phyloP scores from a whole-genome alignment of 176 grass and related monocot genomes.

The Avena sativa region DNA sequence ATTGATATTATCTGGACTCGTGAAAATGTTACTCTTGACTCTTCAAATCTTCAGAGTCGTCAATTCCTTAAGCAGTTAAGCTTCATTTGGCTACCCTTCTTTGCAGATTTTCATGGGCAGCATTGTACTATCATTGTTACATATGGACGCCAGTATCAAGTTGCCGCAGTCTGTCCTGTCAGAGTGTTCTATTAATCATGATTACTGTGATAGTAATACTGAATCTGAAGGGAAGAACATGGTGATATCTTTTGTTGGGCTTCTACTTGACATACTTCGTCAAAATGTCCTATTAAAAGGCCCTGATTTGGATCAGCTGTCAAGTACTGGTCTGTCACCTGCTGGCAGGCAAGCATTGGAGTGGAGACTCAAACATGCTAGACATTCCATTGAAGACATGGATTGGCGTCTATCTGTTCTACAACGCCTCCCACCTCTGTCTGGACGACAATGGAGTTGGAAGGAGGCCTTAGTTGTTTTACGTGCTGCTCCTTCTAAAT shows the following conservation, averaged over 20 bases:
- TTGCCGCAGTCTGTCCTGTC: conserved; percentile 43
- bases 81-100: conserved; percentile 25
- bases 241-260: conserved; percentile 71
- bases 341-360: conserved; percentile 71
- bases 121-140: conserved; percentile 79
- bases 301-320: conserved; percentile 56
- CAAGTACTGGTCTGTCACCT: conserved; percentile 58
- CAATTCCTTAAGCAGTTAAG: conserved; percentile 3
- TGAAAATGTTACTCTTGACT: conserved; percentile 19
- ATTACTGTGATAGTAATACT: conserved; percentile 44
- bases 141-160: conserved; percentile 71
- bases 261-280: conserved; percentile 75
- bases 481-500: conserved; percentile 88
- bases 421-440: conserved; percentile 73
- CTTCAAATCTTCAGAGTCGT: conserved; percentile 6
- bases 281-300: conserved; percentile 58
- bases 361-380: conserved; percentile 84
- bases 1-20: not conserved
- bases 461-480: conserved; percentile 96
- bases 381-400: conserved; percentile 76
- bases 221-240: conserved; percentile 61
- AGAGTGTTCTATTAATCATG: conserved; percentile 42
- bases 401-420: conserved; percentile 92
- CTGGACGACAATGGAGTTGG: conserved; percentile 84
- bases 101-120: conserved; percentile 91